Evolutionary conservation across 1,139 yeast species (phyloP).

Genomic region (Wickerhamomyces sp.): DNA sequence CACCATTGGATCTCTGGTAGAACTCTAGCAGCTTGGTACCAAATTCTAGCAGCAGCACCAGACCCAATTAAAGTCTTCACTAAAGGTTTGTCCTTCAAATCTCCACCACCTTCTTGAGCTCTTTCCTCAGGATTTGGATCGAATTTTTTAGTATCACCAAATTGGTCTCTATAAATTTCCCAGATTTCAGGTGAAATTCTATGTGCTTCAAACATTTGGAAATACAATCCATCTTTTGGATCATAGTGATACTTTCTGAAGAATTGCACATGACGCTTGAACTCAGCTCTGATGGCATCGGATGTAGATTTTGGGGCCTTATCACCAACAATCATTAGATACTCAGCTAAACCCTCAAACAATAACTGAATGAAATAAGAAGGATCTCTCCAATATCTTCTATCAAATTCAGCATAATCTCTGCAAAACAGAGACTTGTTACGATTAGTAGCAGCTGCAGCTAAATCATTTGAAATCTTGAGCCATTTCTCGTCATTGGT

Average conservation of each 20-base stretch:
- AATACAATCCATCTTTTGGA: slow-evolving; percentile 54
- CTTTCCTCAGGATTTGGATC: slow-evolving; percentile 49
- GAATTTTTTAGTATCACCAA: slow-evolving; percentile 53
- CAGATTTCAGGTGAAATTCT: slow-evolving; percentile 46
- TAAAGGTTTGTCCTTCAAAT: slow-evolving; percentile 35
- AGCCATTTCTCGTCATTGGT: slow-evolving; percentile 54
- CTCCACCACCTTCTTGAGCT: slow-evolving; percentile 34
- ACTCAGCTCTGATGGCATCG: slow-evolving; percentile 35
- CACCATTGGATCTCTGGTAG: slow-evolving; percentile 27
- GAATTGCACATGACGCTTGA: slow-evolving; percentile 46
- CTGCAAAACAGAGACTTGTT: slow-evolving; percentile 59
- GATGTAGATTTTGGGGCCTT: slow-evolving; percentile 32
- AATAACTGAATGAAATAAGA: slow-evolving; percentile 61
- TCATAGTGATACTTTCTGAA: slow-evolving; percentile 56
- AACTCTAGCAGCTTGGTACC: slow-evolving; percentile 65
- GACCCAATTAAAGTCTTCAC: slow-evolving; percentile 58
- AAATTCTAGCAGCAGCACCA: slow-evolving; percentile 64
- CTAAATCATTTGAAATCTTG: slow-evolving; percentile 52
- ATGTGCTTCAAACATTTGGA: slow-evolving; percentile 59
- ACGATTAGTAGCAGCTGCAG: slow-evolving; percentile 53
- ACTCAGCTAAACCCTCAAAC: slow-evolving; percentile 68
- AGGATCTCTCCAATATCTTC: slow-evolving; percentile 62
- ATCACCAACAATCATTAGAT: slow-evolving; percentile 46
- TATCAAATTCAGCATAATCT: slow-evolving; percentile 47
- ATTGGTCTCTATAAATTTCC: slow-evolving; percentile 47